These are phyloP conservation scores for Chaetomiaceae sp. DNA, from an alignment of 2,329 filamentous ascomycete species.

Conservation along the genomic window DNA sequence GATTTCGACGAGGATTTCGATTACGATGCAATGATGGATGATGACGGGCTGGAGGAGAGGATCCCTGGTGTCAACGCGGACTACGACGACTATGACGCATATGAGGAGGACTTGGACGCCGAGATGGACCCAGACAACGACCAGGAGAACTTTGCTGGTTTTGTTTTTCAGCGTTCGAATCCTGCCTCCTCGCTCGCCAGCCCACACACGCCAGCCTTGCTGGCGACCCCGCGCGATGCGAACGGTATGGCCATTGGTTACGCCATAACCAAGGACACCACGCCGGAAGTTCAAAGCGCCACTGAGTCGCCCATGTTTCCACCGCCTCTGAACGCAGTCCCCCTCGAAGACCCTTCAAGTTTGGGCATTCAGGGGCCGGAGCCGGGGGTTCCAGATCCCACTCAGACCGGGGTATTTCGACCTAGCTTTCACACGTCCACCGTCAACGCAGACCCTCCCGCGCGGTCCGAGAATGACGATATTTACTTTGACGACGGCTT, in stretches of 20 bases:
- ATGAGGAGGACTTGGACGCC: conserved; percentile 28
- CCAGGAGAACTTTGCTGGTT: conserved; percentile 58
- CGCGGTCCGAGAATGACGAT: conserved; percentile 47
- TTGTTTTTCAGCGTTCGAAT: conserved; percentile 53
- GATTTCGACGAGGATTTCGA: conserved; percentile 61
- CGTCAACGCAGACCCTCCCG: background rate
- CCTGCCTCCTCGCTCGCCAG: conserved; percentile 47
- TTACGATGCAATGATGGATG: conserved; percentile 61
- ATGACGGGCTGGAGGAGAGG: conserved; percentile 61
- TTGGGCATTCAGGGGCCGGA: conserved; percentile 37
- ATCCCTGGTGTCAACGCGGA: conserved; percentile 53
- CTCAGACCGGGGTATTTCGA: conserved; percentile 9
- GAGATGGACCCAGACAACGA: conserved; percentile 48
- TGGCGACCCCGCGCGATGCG: conserved; percentile 51
- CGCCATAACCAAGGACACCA: conserved; percentile 46
- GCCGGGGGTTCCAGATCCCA: background rate
- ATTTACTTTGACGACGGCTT: conserved; percentile 63
- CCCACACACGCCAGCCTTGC: conserved; percentile 43
- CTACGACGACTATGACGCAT: conserved; percentile 29
- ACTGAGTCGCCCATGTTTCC: conserved; percentile 19
- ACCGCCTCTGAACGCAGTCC: conserved; percentile 8
- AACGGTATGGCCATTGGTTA: conserved; percentile 53
- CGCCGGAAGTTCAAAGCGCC: too few species aligned
- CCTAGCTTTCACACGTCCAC: conserved; percentile 23
- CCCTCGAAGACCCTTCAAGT: conserved; percentile 30